A percentile compares a stretch with the other conserved stretches of the same genome.
Conservation (phyloP, 441 rosid genomes). For the Pelargonium cotyledonis region DNA sequence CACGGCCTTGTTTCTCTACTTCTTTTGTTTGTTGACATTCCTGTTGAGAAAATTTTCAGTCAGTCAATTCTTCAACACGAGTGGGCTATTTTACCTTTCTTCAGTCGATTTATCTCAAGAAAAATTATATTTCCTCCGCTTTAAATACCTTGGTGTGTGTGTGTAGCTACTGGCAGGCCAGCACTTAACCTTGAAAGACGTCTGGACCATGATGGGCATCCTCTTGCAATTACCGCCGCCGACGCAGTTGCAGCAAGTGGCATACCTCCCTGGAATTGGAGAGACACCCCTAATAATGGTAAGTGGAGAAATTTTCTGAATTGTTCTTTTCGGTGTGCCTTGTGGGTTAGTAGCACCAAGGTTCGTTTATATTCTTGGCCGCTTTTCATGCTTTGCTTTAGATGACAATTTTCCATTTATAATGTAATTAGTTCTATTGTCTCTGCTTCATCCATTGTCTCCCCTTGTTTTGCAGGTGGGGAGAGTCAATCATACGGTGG, state of each 20-base stretch:
- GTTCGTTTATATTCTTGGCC: background rate
- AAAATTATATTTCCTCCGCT: slow-evolving; percentile 17
- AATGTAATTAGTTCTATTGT: background rate
- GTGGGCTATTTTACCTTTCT: background rate
- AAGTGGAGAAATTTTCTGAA: slow-evolving; percentile 19
- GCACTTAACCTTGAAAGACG: slow-evolving; percentile 91
- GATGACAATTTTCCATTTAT: background rate
- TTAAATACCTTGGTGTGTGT: slow-evolving; percentile 24
- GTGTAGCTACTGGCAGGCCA: slow-evolving; percentile 74
- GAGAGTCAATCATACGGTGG: slow-evolving; percentile 65
- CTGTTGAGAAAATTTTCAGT: background rate
- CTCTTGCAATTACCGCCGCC: slow-evolving; percentile 79
- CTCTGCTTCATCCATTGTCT: background rate
- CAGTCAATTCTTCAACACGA: background rate
- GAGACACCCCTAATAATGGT: slow-evolving; percentile 85
- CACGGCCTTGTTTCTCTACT: too few species aligned
- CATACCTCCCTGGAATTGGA: slow-evolving; percentile 99
- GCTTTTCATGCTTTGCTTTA: background rate
- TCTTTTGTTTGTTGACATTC: too few species aligned
- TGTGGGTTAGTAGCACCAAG: background rate
- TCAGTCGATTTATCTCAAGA: slow-evolving; percentile 10
- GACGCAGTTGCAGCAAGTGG: slow-evolving; percentile 78
- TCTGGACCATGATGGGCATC: slow-evolving; percentile 88
- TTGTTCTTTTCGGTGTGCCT: slow-evolving; percentile 10
- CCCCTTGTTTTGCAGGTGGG: slow-evolving; percentile 31